Percentiles rank a stretch among this genome's conserved stretches.
These are phyloP conservation scores for Prunus davidiana DNA, from an alignment of 306 rosid species.

Conservation along the genomic window DNA sequence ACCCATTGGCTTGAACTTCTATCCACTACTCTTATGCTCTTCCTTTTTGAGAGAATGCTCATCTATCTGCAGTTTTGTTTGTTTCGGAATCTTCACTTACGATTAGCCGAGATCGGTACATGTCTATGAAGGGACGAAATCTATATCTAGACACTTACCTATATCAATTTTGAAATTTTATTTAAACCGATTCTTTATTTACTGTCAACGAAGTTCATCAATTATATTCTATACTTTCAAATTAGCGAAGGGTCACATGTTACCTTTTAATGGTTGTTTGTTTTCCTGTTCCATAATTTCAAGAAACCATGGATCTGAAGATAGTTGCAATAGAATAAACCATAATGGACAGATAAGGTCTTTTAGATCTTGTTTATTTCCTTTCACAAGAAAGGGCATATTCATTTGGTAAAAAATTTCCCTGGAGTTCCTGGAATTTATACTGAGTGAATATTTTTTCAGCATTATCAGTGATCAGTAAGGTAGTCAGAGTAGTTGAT, in stretches of 20 bases:
- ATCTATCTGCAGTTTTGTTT: neutral
- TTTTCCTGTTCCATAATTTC: neutral
- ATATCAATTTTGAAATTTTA: neutral
- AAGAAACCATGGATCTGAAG: neutral
- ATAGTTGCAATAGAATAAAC: neutral
- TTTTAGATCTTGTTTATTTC: too few relatives aligned
- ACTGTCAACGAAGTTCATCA: neutral
- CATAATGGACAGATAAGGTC: neutral
- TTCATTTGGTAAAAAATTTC: neutral
- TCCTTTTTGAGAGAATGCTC: neutral
- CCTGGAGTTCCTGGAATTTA: neutral
- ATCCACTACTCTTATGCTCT: neutral
- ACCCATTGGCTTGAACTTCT: neutral
- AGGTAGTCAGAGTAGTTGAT: neutral
- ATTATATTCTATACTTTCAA: neutral
- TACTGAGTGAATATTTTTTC: neutral
- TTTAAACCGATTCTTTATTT: neutral
- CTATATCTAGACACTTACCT: neutral
- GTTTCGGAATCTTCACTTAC: neutral
- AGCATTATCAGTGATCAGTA: neutral
- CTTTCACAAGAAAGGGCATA: neutral
- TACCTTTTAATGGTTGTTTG: neutral
- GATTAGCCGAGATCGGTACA: neutral
- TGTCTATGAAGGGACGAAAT: neutral
- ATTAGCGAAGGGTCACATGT: neutral